Evolutionary conservation across 2,329 filamentous ascomycete genomes (phyloP).

Genomic region (Neoascochyta sp.): DNA sequence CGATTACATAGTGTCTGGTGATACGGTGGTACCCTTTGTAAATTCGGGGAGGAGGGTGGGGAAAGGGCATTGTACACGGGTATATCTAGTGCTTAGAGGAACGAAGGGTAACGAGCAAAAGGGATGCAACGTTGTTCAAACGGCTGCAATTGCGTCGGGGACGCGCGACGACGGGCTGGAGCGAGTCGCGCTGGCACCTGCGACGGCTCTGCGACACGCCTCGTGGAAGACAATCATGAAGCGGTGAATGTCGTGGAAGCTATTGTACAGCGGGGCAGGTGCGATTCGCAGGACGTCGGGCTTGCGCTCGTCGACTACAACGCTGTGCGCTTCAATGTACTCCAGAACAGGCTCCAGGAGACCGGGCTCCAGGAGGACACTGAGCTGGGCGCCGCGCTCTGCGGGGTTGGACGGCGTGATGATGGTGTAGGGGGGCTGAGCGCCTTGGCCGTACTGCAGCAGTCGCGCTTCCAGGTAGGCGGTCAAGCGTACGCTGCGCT

Average conservation of each 20-base stretch:
- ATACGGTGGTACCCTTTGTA: neutral
- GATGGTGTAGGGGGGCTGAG: conserved; percentile 43
- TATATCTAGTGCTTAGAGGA: conserved; percentile 10
- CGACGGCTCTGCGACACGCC: conserved; percentile 43
- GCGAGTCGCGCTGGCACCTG: neutral
- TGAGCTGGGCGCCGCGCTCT: conserved; percentile 75
- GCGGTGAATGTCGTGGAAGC: conserved; percentile 63
- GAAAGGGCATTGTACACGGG: too few relatives aligned
- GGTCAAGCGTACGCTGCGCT: conserved; percentile 70
- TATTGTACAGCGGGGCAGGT: conserved; percentile 80
- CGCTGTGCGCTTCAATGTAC: conserved; percentile 62
- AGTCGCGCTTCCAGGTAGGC: conserved; percentile 64
- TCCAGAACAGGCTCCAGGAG: conserved; percentile 66
- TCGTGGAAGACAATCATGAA: conserved; percentile 47
- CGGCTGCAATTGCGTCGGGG: conserved; percentile 10
- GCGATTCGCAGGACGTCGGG: conserved; percentile 82
- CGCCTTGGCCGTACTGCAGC: conserved; percentile 13
- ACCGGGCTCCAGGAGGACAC: conserved; percentile 64
- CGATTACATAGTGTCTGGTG: conserved; percentile 1
- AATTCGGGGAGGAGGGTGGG: neutral
- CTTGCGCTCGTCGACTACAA: conserved; percentile 78
- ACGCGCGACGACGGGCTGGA: conserved; percentile 1
- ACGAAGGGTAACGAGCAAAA: conserved; percentile 5
- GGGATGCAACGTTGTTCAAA: conserved; percentile 2
- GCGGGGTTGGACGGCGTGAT: conserved; percentile 67